Evolutionary conservation across 495 filamentous ascomycete genomes (phyloP), one percentile per base, ranked within the genome.

Genomic region (Podospora australis): DNA sequence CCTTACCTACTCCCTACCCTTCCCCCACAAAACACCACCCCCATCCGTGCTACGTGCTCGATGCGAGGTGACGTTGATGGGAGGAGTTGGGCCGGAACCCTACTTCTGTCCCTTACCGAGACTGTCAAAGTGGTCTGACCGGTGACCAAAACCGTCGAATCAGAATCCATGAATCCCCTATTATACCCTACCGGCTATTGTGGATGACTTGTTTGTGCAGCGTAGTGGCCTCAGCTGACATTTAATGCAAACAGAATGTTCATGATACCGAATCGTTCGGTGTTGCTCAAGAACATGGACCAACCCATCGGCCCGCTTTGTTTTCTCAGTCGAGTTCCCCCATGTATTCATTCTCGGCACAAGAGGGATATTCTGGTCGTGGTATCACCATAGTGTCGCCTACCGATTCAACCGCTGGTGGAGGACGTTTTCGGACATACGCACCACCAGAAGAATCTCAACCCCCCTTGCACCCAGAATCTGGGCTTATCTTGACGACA

Each of bases 221-320:
- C 23, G 22, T 23, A 26, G 40, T 16, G 40, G 19, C 40, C 40
- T 43, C 40, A 43, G 40, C 40, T 43, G 40, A 43, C 40, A 26
- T 6, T 17, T n/a, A 36, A 36, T n/a, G 5, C 20, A 16, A 16
- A 21, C 40, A 43, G 40, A 26, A 26, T 24, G 4, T 26, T 28
- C 40, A 21, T 25, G 14, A 28, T 6, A 14, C 40, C 23, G 10
- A 28, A 23, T 16, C 40, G 11, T 21, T 16, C 7, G 9, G 23
- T 13, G 3, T 14, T 5, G 4, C 17, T 28, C 40, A 43, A 24
- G n/a, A 28, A 4, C 40, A 29, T n/a, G 22, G 13, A 3, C 20
- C 21, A 14, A 24, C 8, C 23, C 6, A 8, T 19, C 21, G 22
- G 20, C 20, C 39, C 16, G 11, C 19, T 28, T 43, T 28, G 40